Evolutionary conservation across 2,329 filamentous ascomycete species (phyloP).

Genomic region (Hypoxylon sp.): DNA sequence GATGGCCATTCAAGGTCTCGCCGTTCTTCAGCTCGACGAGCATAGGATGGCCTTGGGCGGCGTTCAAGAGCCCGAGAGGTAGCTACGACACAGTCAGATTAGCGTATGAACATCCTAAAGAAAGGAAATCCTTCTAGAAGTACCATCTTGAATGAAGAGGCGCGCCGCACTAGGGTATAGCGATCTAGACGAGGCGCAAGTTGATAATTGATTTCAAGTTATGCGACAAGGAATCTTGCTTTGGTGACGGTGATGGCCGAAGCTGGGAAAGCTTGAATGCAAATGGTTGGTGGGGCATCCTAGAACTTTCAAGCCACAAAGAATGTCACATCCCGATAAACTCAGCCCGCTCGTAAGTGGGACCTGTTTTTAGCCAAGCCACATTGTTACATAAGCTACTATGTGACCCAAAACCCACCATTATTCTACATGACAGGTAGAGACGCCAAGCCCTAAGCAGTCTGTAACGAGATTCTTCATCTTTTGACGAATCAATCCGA

Average conservation of each 20-base stretch:
- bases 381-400: background rate
- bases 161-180: background rate
- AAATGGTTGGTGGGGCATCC: constrained; percentile 11
- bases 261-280: constrained; percentile 25
- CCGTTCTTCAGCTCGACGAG: constrained; percentile 71
- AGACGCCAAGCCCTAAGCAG: background rate
- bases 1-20: constrained; percentile 93
- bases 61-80: constrained; percentile 87
- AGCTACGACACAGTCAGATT: constrained; percentile 62
- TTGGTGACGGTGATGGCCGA: constrained; percentile 27
- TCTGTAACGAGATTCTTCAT: background rate
- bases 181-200: constrained; percentile 7
- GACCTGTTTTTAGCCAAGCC: background rate
- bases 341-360: background rate
- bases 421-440: too few relatives aligned
- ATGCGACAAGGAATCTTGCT: constrained; percentile 28
- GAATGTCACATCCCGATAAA: background rate
- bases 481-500: background rate
- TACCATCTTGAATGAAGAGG: constrained; percentile 34
- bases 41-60: constrained; percentile 95
- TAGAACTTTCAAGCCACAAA: constrained; percentile 16
- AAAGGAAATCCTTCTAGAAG: background rate
- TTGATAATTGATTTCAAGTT: constrained; percentile 9
- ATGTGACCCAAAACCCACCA: background rate
- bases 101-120: constrained; percentile 23